Conservation (phyloP, 176 grass and related monocot genomes). For the Leersia perrieri region DNA sequence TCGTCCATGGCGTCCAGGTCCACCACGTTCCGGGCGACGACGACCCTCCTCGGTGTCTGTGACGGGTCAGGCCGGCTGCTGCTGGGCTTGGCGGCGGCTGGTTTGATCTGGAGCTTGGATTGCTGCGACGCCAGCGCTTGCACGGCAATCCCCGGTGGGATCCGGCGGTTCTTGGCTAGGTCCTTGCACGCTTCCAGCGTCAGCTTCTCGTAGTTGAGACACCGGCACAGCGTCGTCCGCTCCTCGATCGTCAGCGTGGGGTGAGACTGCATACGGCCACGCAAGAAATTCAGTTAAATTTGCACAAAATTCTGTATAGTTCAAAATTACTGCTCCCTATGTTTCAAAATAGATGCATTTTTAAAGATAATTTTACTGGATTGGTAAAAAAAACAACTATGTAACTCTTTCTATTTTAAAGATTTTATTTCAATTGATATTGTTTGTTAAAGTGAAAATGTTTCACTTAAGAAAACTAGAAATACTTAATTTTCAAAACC, state of each 20-base stretch:
- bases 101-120: constrained; percentile 46
- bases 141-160: constrained; percentile 71
- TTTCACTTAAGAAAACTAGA: no score
- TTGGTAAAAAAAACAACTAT: no score
- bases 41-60: constrained; percentile 34
- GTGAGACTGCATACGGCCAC: constrained; percentile 52
- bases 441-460: no score
- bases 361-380: no score
- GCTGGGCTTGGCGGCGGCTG: neutral
- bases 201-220: constrained; percentile 94
- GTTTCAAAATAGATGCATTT: no score
- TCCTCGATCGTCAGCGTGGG: constrained; percentile 52
- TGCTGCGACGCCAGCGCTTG: constrained; percentile 78
- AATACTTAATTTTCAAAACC: no score
- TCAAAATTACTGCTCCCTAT: no score
- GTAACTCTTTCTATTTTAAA: no score
- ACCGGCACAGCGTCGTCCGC: constrained; percentile 63
- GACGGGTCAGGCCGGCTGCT: constrained; percentile 13
- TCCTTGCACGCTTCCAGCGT: constrained; percentile 91
- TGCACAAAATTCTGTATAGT: neutral
- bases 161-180: constrained; percentile 72
- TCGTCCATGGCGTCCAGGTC: constrained; percentile 35
- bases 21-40: neutral
- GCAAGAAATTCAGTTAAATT: neutral
- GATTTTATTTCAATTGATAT: no score